Percentiles rank a stretch among this genome's conserved stretches.
Evolutionary conservation across 805 yeast genomes (phyloP).

Genomic region (Diddensiella transvaalensis): DNA sequence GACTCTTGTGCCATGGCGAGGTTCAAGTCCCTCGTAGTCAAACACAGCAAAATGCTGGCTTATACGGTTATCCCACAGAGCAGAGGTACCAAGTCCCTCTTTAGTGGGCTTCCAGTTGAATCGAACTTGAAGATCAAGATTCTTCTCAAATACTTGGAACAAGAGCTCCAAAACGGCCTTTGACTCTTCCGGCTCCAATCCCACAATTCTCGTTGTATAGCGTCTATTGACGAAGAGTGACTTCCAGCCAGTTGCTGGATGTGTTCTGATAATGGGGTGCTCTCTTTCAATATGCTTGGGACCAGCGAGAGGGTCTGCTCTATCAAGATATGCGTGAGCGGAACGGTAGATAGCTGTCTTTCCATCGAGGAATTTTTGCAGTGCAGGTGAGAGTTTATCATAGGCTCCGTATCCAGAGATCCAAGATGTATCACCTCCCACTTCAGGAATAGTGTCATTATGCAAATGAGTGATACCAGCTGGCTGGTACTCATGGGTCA

Average conservation of each 20-base stretch:
- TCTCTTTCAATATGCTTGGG: slow-evolving; percentile 35
- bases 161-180: slow-evolving; percentile 46
- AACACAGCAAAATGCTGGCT: slow-evolving; percentile 51
- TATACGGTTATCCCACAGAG: slow-evolving; percentile 59
- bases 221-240: slow-evolving; percentile 51
- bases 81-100: slow-evolving; percentile 46
- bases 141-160: slow-evolving; percentile 45
- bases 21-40: slow-evolving; percentile 44
- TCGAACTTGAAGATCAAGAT: slow-evolving; percentile 50
- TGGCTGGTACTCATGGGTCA: slow-evolving; percentile 54
- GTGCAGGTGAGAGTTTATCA: slow-evolving; percentile 48
- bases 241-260: slow-evolving; percentile 65
- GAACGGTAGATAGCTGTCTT: slow-evolving; percentile 40
- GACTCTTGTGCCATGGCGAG: slow-evolving; percentile 42
- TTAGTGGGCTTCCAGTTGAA: slow-evolving; percentile 43
- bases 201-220: slow-evolving; percentile 50
- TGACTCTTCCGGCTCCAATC: slow-evolving; percentile 50
- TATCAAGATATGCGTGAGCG: slow-evolving; percentile 43
- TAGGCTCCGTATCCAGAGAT: slow-evolving; percentile 53
- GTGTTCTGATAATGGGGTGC: slow-evolving; percentile 61
- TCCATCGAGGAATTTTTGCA: slow-evolving; percentile 45
- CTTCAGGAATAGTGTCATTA: slow-evolving; percentile 46
- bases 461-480: slow-evolving; percentile 55
- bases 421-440: slow-evolving; percentile 56
- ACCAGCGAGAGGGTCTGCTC: slow-evolving; percentile 44